Conservation (phyloP, 2,329 filamentous ascomycete genomes). For the Cephalotrichum gorgonifer region DNA sequence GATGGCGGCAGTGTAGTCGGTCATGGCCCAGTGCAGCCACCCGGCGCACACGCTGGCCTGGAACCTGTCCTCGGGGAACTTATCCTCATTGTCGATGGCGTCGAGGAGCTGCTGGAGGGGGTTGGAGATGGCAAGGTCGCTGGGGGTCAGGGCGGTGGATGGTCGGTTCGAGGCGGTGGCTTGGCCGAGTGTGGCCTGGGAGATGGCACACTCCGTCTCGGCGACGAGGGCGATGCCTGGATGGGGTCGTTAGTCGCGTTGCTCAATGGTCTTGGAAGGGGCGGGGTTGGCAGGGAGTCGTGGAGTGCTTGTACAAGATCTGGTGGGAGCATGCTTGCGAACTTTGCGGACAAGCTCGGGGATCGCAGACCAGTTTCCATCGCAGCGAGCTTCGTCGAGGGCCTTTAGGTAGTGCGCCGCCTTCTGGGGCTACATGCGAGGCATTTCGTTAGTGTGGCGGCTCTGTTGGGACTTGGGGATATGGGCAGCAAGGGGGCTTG, state of each 20-base stretch:
- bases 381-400: constrained; percentile 78
- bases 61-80: constrained; percentile 48
- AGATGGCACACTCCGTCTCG: constrained; percentile 57
- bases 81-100: constrained; percentile 48
- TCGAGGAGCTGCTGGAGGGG: constrained; percentile 40
- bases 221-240: constrained; percentile 49
- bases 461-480: neutral
- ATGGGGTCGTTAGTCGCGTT: neutral
- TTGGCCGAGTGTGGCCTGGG: constrained; percentile 39
- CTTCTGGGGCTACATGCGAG: constrained; percentile 38
- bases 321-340: constrained; percentile 81
- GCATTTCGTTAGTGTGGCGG: neutral
- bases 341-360: constrained; percentile 88
- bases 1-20: constrained; percentile 54
- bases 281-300: constrained; percentile 2
- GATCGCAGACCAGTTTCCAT: constrained; percentile 76
- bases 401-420: constrained; percentile 70
- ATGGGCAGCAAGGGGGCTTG: too few relatives aligned
- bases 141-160: constrained; percentile 28
- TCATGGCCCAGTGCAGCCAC: constrained; percentile 73
- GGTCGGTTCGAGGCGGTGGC: constrained; percentile 25
- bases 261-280: neutral
- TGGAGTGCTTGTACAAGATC: constrained; percentile 56
- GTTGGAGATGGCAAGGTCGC: constrained; percentile 32
- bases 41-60: constrained; percentile 76